Evolutionary conservation across 2,329 filamentous ascomycete species (phyloP), one percentile per base, ranked within the genome.

Genomic region (Blumeriella jaapii): DNA sequence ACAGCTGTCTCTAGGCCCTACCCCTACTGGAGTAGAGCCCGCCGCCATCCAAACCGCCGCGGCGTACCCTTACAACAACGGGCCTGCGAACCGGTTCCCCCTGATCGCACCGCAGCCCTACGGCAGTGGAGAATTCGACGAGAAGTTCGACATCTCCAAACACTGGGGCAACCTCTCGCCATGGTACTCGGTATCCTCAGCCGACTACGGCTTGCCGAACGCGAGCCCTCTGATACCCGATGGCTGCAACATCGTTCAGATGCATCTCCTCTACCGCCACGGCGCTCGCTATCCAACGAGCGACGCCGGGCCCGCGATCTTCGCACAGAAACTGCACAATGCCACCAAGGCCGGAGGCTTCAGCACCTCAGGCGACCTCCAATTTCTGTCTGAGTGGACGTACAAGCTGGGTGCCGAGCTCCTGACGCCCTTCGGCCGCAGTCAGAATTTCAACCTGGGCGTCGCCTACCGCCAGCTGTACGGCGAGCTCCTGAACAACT

Each of bases 401-500:
- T 41, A 41, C 27, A 41, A 41, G 26, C 31, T 41, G n/a, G 39
- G 39, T 14, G 39, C 34, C 16, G 39, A 41, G 17, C 23, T 41
- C 11, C 31, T 41, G 7, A 38, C 34, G 27, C 39, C 39, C 13
- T 41, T 41, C 19, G 34, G 39, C 2, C 52, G 59, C 19, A 58
- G 55, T 38, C 59, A 66, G 44, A 54, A 58, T 32, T 63, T 63
- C 43, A 44, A 60, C 9, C 52, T 63, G 3, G 61, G 61, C 6
- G 43, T 62, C 9, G 50, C 54, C 34, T 55, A 62, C 38, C 57
- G 61, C 11, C 56, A 63, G 40, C 51, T 63, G n/a, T 64, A 59
- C 28, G 56, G 61, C 6, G 49, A 59, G 29, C 53, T 63, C 9
- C 56, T 64, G 26, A 63, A 63, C 41, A 63, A 63, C 48, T 63